Evolutionary conservation across 345 rosid genomes (phyloP).

Genomic region (Acer campestre): DNA sequence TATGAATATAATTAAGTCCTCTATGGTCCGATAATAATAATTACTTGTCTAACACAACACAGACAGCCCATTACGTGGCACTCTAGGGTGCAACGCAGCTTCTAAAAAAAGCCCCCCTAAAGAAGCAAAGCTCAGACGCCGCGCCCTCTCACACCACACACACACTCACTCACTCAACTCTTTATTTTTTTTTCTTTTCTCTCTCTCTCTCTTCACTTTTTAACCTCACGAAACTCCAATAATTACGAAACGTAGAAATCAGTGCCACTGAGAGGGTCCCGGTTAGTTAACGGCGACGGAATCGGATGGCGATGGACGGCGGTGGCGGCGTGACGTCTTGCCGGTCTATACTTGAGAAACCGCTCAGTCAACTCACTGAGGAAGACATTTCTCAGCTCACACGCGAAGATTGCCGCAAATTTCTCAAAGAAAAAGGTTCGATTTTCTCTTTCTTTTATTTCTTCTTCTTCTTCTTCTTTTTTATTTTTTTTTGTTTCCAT

Average conservation of each 20-base stretch:
- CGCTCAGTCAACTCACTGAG: conserved; percentile 76
- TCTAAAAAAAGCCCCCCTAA: conserved; percentile 32
- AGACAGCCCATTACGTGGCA: conserved; percentile 68
- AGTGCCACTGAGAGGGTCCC: conserved; percentile 40
- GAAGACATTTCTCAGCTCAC: conserved; percentile 98
- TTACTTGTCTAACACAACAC: conserved; percentile 32
- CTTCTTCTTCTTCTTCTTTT: not conserved
- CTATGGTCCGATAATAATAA: conserved; percentile 17
- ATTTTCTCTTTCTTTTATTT: not conserved
- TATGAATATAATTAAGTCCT: conserved; percentile 11
- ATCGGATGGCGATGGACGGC: conserved; percentile 45
- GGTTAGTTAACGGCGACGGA: conserved; percentile 19
- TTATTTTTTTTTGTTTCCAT: conserved; percentile 9
- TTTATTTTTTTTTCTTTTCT: not conserved
- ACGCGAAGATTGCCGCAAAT: conserved; percentile 93
- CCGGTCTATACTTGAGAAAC: conserved; percentile 75
- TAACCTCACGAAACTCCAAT: conserved; percentile 19
- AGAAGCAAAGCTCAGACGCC: conserved; percentile 7
- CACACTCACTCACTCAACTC: conserved; percentile 9
- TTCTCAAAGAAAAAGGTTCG: conserved; percentile 84
- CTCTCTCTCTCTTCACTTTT: conserved; percentile 16
- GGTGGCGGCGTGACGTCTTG: conserved; percentile 55
- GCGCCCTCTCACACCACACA: not conserved
- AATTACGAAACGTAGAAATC: conserved; percentile 27
- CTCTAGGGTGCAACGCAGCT: conserved; percentile 64